Conservation (phyloP, 352 stramenopile species). For the Thalassiosira mediterranea region DNA sequence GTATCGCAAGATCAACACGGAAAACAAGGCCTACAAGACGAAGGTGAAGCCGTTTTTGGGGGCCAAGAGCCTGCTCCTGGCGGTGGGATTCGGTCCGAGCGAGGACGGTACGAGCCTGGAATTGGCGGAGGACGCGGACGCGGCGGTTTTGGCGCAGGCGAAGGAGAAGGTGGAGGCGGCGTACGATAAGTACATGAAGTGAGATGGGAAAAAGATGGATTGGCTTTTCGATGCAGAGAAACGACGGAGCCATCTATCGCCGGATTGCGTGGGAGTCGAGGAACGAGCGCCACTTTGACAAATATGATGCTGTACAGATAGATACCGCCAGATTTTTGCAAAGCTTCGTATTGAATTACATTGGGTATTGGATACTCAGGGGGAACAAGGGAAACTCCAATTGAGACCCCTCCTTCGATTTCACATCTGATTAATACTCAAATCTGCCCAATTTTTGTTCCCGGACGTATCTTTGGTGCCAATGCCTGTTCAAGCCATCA, state of each 20-base stretch:
- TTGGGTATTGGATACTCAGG: no score
- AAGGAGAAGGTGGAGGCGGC: constrained; percentile 74
- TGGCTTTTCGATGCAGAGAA: neutral
- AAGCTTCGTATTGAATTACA: no score
- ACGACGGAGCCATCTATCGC: neutral
- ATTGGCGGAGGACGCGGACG: constrained; percentile 64
- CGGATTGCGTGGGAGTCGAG: neutral
- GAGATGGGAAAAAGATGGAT: constrained; percentile 5
- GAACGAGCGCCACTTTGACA: neutral
- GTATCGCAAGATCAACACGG: constrained; percentile 80
- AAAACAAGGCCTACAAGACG: constrained; percentile 80
- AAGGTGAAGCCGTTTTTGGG: constrained; percentile 82
- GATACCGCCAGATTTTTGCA: no score
- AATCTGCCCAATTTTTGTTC: no score
- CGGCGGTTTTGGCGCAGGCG: constrained; percentile 58
- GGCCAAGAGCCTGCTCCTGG: constrained; percentile 73
- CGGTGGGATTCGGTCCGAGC: constrained; percentile 69
- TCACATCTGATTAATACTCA: no score
- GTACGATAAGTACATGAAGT: constrained; percentile 60
- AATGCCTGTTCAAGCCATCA: no score
- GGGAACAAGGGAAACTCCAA: no score
- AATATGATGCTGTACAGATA: no score
- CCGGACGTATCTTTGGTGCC: no score
- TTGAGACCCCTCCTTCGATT: no score
- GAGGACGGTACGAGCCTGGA: constrained; percentile 56